phyloP scores from a whole-genome alignment of 352 stramenopile genomes.

The Phytophthora tentaculata region DNA sequence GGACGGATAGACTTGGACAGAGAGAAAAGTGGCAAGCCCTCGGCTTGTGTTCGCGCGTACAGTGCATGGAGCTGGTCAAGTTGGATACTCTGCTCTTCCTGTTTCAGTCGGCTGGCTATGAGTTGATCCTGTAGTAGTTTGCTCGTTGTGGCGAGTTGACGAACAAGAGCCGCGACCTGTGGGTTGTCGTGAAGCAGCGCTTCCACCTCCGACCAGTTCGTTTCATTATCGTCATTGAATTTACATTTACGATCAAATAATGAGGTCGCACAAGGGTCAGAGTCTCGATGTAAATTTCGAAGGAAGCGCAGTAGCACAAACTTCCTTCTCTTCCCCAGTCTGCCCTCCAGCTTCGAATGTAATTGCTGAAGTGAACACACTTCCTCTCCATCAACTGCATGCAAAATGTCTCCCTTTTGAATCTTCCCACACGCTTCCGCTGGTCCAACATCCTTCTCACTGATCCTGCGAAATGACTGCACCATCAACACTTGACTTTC shows the following conservation, averaged over 20 bases:
- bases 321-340: conserved; percentile 15
- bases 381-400: conserved; percentile 48
- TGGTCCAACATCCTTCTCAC: conserved; percentile 46
- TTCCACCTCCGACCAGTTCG: conserved; percentile 11
- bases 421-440: conserved; percentile 58
- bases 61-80: conserved; percentile 69
- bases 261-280: not conserved
- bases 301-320: conserved; percentile 59
- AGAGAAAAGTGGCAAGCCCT: conserved; percentile 40
- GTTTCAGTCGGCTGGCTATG: conserved; percentile 53
- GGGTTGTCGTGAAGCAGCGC: conserved; percentile 23
- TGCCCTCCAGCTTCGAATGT: conserved; percentile 17
- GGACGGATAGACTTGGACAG: conserved; percentile 47
- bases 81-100: conserved; percentile 66
- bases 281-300: conserved; percentile 9
- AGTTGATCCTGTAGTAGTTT: conserved; percentile 56
- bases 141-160: conserved; percentile 50
- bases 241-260: not conserved
- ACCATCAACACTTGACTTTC: conserved; percentile 30
- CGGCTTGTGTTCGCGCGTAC: conserved; percentile 53
- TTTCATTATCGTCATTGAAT: not conserved
- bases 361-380: conserved; percentile 44
- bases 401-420: conserved; percentile 46
- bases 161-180: conserved; percentile 46
- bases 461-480: conserved; percentile 53